These are phyloP conservation scores for Hypholoma sublateritium DNA, from an alignment of 768 basidiomycete genomes.

Conservation along the genomic window DNA sequence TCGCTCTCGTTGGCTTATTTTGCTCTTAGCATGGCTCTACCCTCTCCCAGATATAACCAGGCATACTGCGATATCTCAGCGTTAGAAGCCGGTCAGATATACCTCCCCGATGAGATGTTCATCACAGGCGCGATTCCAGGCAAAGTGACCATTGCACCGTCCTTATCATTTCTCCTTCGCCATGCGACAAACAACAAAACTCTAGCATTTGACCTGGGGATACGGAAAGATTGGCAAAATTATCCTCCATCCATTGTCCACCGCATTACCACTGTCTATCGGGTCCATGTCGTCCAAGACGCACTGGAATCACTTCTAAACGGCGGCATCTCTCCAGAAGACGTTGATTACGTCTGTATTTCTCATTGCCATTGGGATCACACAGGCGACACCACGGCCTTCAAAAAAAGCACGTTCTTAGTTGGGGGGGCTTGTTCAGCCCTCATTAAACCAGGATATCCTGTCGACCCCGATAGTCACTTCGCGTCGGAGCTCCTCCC, in stretches of 20 bases:
- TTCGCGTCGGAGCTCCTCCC: constrained; percentile 36
- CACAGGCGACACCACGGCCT: constrained; percentile 45
- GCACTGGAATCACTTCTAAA: constrained; percentile 47
- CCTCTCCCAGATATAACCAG: constrained; percentile 40
- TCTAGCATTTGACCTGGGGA: constrained; percentile 57
- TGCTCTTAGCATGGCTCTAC: constrained; percentile 24
- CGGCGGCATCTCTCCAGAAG: constrained; percentile 42
- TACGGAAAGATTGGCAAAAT: constrained; percentile 45
- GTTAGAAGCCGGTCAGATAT: constrained; percentile 49
- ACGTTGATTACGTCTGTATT: constrained; percentile 45
- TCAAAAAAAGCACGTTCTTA: constrained; percentile 45
- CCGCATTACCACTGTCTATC: constrained; percentile 24
- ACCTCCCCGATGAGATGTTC: constrained; percentile 35
- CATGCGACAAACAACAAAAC: constrained; percentile 41
- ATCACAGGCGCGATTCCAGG: constrained; percentile 33
- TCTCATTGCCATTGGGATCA: constrained; percentile 59
- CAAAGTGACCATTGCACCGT: constrained; percentile 34
- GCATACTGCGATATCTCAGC: constrained; percentile 55
- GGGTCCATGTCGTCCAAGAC: constrained; percentile 31
- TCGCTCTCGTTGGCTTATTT: background rate
- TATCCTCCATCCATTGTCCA: constrained; percentile 34
- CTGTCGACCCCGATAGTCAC: constrained; percentile 32
- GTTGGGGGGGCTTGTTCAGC: constrained; percentile 39
- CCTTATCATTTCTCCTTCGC: constrained; percentile 50
- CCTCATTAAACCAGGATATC: constrained; percentile 40